These are phyloP conservation scores for Solanum bulbocastanum DNA, from an alignment of 257 asterid genomes.

Conservation along the genomic window DNA sequence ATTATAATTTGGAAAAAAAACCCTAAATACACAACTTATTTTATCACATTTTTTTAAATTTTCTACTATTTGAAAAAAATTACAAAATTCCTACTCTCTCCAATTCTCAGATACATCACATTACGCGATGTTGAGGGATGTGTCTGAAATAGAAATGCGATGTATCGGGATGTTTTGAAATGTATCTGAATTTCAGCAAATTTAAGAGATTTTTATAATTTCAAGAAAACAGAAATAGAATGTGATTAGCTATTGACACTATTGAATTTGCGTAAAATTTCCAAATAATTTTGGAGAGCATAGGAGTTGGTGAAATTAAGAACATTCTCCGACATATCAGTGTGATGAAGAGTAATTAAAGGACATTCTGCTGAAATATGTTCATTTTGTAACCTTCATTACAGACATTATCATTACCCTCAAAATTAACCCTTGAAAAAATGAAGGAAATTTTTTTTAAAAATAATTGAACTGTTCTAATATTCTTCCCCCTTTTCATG, in stretches of 20 bases:
- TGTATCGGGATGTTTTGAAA: too few species aligned
- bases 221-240: too few species aligned
- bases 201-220: too few species aligned
- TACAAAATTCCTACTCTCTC: too few species aligned
- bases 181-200: rapidly evolving
- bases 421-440: neutral
- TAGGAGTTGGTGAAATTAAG: neutral
- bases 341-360: neutral
- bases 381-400: neutral
- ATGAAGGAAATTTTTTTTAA: neutral
- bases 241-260: too few species aligned
- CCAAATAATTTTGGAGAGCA: neutral
- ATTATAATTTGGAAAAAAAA: neutral
- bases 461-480: neutral
- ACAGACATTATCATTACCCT: neutral
- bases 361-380: neutral
- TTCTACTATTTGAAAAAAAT: neutral
- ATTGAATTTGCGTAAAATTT: too few species aligned
- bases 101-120: neutral
- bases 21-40: too few species aligned
- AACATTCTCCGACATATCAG: neutral
- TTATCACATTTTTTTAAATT: too few species aligned
- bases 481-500: neutral
- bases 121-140: rapidly evolving
- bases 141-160: too few species aligned